Conservation (phyloP, 2,329 filamentous ascomycete genomes). For the Lasiodiplodia citricola region DNA sequence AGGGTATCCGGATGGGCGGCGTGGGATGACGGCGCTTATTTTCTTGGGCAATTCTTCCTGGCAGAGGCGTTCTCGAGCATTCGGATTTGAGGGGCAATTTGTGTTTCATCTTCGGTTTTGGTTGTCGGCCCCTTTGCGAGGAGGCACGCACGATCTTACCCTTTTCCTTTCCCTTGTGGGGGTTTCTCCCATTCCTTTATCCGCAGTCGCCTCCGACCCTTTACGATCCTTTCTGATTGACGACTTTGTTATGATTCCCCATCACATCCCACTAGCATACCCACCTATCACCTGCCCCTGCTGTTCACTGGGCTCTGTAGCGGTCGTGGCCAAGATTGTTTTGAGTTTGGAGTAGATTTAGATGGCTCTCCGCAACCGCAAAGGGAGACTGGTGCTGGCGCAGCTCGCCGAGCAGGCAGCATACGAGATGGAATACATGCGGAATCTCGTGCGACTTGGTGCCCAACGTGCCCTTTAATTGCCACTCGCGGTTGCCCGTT, state of each 20-base stretch:
- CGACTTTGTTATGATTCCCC: conserved; percentile 16
- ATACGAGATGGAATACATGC: conserved; percentile 7
- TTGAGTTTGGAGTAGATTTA: conserved; percentile 17
- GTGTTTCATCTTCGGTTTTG: conserved; percentile 18
- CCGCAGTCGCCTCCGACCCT: conserved; percentile 20
- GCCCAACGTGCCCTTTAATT: background rate
- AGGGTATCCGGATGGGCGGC: background rate
- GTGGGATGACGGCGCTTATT: conserved; percentile 1
- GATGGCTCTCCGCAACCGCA: conserved; percentile 19
- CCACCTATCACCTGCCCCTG: background rate
- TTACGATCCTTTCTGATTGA: conserved; percentile 23
- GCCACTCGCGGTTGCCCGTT: background rate
- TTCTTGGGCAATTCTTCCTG: conserved; percentile 11
- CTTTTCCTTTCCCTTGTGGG: background rate
- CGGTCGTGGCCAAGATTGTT: conserved; percentile 13
- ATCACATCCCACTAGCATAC: conserved; percentile 11
- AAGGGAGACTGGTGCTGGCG: conserved; percentile 6
- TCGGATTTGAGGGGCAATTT: conserved; percentile 15
- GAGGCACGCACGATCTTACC: background rate
- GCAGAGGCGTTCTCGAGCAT: conserved; percentile 8
- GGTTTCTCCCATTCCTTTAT: conserved; percentile 6
- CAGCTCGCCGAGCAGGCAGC: conserved; percentile 18
- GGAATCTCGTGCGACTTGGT: background rate
- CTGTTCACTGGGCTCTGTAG: conserved; percentile 8
- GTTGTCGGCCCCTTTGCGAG: conserved; percentile 1